Base-by-base conservation (phyloP, 768 basidiomycete species). In the Panellus pusillus region DNA sequence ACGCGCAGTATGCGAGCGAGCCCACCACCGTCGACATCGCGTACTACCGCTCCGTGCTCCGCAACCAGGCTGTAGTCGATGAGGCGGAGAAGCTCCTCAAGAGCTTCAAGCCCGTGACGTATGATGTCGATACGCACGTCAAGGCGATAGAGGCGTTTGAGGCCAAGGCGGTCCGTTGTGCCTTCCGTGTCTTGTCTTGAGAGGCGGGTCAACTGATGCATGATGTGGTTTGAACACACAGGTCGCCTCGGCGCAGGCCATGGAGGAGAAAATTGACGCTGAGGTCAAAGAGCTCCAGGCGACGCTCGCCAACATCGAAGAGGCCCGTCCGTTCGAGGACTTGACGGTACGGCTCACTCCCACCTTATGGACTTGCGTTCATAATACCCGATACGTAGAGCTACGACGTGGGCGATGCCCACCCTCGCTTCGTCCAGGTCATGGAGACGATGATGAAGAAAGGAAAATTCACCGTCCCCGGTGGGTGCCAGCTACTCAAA, bases 381-480 rank as follows among this genome's bases (percentile, higher is more conserved):
- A 31, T 35, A 48, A 37, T 29, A 35, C 28, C 43, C 14, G 14
- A 19, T 44, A 6, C 49, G 18, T 63, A 96, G 93, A 79, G 86
- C 58, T 86, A 89, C 66, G 96, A 99, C 57, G 91, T 98, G 63
- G 86, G 87, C 62, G 80, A 86, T 57, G 96, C 96, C 20, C 89
- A 97, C 73, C 97, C 97, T 15, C 91, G 92, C 71, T 86, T 98
- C 70, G 75, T 79, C 36, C 86, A 97, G 73, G 85, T 89, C 39
- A 91, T 97, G 55, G 93, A 98, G 76, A 89, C 80, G 62, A 96
- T 97, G 93, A 72, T 98, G 60, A 86, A 89, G 83, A 94, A 98
- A 77, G 95, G 95, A 73, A 97, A 98, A 78, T 97, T 93, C 89
- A 93, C 89, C 65, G 95, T 98, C 54, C 96, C 96, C 65, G 95